Conservation (phyloP, 768 basidiomycete genomes). For the Mycena sanguinolenta region DNA sequence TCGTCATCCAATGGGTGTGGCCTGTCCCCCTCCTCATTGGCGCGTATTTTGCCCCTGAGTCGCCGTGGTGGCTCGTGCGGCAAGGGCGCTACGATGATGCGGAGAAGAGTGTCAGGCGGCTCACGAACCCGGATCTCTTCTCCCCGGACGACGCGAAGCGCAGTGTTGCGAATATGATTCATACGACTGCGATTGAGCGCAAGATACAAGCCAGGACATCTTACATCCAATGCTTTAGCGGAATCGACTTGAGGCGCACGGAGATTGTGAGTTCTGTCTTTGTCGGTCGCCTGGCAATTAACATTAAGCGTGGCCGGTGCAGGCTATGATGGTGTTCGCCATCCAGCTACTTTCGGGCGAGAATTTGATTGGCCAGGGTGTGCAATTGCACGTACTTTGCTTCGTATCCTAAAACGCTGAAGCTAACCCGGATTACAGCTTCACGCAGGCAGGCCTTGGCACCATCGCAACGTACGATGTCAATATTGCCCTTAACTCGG, state of each 20-base stretch:
- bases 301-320: no score
- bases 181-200: constrained; percentile 41
- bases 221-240: constrained; percentile 40
- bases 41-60: constrained; percentile 38
- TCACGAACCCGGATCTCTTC: constrained; percentile 32
- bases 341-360: constrained; percentile 41
- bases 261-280: constrained; percentile 36
- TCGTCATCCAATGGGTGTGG: constrained; percentile 43
- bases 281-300: neutral
- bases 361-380: constrained; percentile 41
- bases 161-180: constrained; percentile 41
- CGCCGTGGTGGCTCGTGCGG: constrained; percentile 43
- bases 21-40: constrained; percentile 36
- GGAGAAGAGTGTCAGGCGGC: constrained; percentile 32
- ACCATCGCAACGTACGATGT: constrained; percentile 34
- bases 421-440: constrained; percentile 10
- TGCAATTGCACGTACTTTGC: constrained; percentile 32
- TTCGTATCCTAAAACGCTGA: neutral
- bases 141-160: constrained; percentile 35
- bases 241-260: constrained; percentile 38
- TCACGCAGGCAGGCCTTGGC: constrained; percentile 36
- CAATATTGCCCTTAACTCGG: constrained; percentile 40
- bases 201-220: constrained; percentile 38
- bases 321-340: constrained; percentile 44
- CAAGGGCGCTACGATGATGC: constrained; percentile 38